Evolutionary conservation across 1,284 basidiomycete genomes (phyloP).

Genomic region (Trichosporon ovoides): DNA sequence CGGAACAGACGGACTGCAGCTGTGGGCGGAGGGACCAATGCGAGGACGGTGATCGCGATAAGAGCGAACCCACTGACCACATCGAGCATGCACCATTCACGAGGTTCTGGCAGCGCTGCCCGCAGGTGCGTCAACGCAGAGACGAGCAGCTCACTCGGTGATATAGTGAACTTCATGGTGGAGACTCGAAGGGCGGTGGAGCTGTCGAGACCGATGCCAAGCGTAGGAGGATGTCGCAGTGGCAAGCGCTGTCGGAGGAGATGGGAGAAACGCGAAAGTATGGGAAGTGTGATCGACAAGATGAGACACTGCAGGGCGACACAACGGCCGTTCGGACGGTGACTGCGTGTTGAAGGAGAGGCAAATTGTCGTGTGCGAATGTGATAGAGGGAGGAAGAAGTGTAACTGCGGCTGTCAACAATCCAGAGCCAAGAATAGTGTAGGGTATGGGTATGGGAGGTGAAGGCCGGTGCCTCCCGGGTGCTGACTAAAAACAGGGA

Average conservation of each 20-base stretch:
- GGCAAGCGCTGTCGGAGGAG: neutral
- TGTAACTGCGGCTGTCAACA: neutral
- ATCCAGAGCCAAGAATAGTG: neutral
- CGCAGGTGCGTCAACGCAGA: conserved; percentile 7
- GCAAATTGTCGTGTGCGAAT: neutral
- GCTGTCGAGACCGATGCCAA: neutral
- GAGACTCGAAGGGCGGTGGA: neutral
- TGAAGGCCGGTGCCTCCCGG: too few species aligned
- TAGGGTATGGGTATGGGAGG: neutral
- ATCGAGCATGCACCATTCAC: conserved; percentile 6
- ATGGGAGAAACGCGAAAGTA: neutral
- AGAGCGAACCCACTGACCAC: conserved; percentile 6
- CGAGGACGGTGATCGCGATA: conserved; percentile 14
- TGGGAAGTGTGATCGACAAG: neutral
- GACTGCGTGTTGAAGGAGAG: neutral
- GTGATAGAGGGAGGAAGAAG: neutral
- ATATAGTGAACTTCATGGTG: neutral
- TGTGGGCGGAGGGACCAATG: conserved; percentile 25
- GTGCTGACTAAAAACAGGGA: too few species aligned
- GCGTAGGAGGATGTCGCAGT: neutral
- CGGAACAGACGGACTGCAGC: conserved; percentile 28
- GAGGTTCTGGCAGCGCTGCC: conserved; percentile 15
- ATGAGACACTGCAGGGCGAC: neutral
- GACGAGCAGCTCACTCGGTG: conserved; percentile 1
- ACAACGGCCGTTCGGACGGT: neutral